Evolutionary conservation across 2,329 filamentous ascomycete species (phyloP).

Genomic region (Penicillium brasilianum): DNA sequence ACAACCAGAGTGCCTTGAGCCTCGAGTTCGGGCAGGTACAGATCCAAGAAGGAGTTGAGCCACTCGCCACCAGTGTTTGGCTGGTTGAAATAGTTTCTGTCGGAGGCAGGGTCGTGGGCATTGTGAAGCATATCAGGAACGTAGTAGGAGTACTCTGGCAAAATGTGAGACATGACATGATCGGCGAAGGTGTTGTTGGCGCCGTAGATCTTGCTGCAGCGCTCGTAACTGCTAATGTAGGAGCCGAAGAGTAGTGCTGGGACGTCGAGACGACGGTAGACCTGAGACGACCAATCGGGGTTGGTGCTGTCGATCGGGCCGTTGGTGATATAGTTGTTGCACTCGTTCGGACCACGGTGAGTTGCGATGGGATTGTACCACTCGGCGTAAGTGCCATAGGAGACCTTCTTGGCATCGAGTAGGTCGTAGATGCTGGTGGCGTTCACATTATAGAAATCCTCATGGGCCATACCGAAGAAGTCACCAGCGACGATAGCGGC

Average conservation of each 20-base stretch:
- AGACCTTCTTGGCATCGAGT: conserved; percentile 15
- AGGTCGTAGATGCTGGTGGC: conserved; percentile 24
- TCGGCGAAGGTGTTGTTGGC: conserved; percentile 18
- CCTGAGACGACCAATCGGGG: conserved; percentile 17
- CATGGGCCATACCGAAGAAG: conserved; percentile 22
- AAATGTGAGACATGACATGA: conserved; percentile 14
- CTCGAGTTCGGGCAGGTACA: conserved; percentile 23
- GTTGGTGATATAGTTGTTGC: conserved; percentile 23
- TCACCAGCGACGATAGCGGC: conserved; percentile 21
- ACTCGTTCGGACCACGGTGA: conserved; percentile 21
- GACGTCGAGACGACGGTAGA: conserved; percentile 26
- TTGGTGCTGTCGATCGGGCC: conserved; percentile 25
- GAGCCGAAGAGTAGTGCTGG: conserved; percentile 19
- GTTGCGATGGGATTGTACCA: conserved; percentile 24
- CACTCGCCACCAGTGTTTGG: conserved; percentile 9
- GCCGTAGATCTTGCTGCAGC: conserved; percentile 17
- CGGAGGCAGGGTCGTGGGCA: conserved; percentile 19
- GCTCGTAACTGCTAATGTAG: conserved; percentile 18
- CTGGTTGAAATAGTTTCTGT: conserved; percentile 24
- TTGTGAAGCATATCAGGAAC: conserved; percentile 26
- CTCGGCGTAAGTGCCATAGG: conserved; percentile 22
- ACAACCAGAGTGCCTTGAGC: conserved; percentile 25
- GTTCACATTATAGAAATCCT: conserved; percentile 26
- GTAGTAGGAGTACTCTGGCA: conserved; percentile 24
- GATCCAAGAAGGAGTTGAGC: conserved; percentile 21